Conservation (phyloP, 805 yeast species). For the Yarrowia sp. region DNA sequence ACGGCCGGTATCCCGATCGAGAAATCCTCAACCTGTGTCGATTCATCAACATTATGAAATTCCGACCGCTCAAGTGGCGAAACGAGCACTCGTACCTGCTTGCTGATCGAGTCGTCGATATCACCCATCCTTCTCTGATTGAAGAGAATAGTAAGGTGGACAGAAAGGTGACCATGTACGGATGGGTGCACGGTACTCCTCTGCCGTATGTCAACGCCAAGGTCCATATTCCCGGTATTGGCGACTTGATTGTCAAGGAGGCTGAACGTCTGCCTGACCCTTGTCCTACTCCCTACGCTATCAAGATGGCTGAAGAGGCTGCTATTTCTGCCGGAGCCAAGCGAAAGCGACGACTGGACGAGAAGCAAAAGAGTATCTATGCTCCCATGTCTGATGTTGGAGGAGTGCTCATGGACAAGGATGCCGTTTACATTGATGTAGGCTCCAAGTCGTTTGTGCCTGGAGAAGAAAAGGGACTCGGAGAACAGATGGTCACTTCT, state of each 20-base stretch:
- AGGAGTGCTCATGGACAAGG: slow-evolving; percentile 94
- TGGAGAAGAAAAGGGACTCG: slow-evolving; percentile 73
- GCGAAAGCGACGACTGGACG: slow-evolving; percentile 88
- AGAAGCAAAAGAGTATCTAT: slow-evolving; percentile 87
- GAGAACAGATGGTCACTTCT: slow-evolving; percentile 80
- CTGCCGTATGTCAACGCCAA: slow-evolving; percentile 64
- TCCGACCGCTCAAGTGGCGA: slow-evolving; percentile 98
- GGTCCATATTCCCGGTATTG: slow-evolving; percentile 94
- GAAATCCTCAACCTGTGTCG: slow-evolving; percentile 89
- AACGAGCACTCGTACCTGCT: slow-evolving; percentile 94
- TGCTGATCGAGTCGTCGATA: slow-evolving; percentile 87
- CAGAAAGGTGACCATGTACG: slow-evolving; percentile 86
- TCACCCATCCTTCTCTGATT: slow-evolving; percentile 85
- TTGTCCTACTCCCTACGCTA: slow-evolving; percentile 94
- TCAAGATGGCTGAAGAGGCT: slow-evolving; percentile 75
- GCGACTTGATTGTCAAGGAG: slow-evolving; percentile 72
- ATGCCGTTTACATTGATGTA: slow-evolving; percentile 91
- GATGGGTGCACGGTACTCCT: slow-evolving; percentile 93
- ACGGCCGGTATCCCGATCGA: slow-evolving; percentile 96
- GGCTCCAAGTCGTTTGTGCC: slow-evolving; percentile 56
- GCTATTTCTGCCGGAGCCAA: slow-evolving; percentile 48
- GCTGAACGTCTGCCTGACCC: slow-evolving; percentile 96
- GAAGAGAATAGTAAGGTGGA: slow-evolving; percentile 80
- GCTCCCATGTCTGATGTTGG: slow-evolving; percentile 99
- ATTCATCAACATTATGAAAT: slow-evolving; percentile 95